Evolutionary conservation across 1,284 basidiomycete species (phyloP), one percentile per base, ranked within the genome.

Genomic region (Ganoderma lingzhi): DNA sequence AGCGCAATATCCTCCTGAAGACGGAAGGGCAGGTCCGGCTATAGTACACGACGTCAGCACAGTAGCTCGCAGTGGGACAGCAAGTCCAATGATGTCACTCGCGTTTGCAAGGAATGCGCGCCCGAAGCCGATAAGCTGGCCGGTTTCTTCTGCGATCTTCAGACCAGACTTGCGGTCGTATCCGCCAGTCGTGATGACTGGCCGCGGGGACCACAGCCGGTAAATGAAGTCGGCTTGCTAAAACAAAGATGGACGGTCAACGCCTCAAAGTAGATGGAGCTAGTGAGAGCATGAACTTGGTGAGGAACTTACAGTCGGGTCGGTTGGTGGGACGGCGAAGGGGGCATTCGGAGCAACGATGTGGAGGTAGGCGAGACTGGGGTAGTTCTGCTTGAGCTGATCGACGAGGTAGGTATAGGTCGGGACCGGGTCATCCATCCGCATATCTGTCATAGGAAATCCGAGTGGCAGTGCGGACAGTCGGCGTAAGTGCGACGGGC

Each of bases 331-430:
- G 42, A 12, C 30, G n/a, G 6, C 30, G n/a, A 9, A 32, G 39
- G 62, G 45, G 3, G 70, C 71, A 64, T 74, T 64, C 0, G 80
- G 79, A 74, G 86, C 84, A 44, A 85, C 78, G 45, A 82, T 77
- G 76, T 88, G 87, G 23, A 91, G 71, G 75, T 90, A 92, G 0
- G 87, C 87, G 12, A 91, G 78, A n/a, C 82, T 74, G 23, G 87
- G 84, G 71, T 81, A 81, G 2, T 78, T 72, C 51, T 81, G 65
- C 63, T 77, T 78, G 23, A 88, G 74, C 19, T 80, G 73, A 1
- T 74, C 71, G 0, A 81, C 78, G 5, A 87, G 68, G 64, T 84
- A 79, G 8, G 77, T 68, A 77, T 83, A 87, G 0, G 81, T 82
- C 0, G 84, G 83, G 58, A 82, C 73, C 0, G 87, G 89, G 63